phyloP scores from a whole-genome alignment of 73 alveolate species.

The Uronychia setigera region DNA sequence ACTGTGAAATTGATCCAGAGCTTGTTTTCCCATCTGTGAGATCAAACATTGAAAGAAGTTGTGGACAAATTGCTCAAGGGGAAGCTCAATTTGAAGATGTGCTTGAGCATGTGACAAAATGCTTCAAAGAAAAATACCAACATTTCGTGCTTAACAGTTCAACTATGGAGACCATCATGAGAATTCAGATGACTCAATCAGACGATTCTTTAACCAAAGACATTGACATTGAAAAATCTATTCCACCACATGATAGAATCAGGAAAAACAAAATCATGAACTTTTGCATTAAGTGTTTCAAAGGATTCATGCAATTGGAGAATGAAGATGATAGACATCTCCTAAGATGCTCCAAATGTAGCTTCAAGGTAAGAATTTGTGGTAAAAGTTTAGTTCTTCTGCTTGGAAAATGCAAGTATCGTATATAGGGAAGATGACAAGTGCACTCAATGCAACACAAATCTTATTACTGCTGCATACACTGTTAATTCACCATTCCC shows the following conservation, averaged over 20 bases:
- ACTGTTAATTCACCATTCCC: slow-evolving; percentile 80
- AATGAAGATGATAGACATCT: slow-evolving; percentile 70
- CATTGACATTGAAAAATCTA: not conserved
- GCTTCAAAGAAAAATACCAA: slow-evolving; percentile 91
- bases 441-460: slow-evolving; percentile 73
- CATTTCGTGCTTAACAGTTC: slow-evolving; percentile 73
- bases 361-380: slow-evolving; percentile 56
- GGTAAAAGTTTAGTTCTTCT: slow-evolving; percentile 12
- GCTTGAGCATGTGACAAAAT: slow-evolving; percentile 87
- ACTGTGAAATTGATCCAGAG: slow-evolving; percentile 97
- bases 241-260: not conserved
- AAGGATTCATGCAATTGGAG: slow-evolving; percentile 73
- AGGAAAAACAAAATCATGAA: slow-evolving; percentile 49
- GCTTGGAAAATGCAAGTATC: slow-evolving; percentile 62
- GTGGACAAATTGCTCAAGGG: slow-evolving; percentile 96
- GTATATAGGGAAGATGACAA: slow-evolving; percentile 70
- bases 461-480: slow-evolving; percentile 54
- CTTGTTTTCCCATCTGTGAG: slow-evolving; percentile 97
- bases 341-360: slow-evolving; percentile 76
- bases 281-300: slow-evolving; percentile 79
- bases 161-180: slow-evolving; percentile 26
- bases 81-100: slow-evolving; percentile 85
- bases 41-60: slow-evolving; percentile 94
- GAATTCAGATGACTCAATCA: not conserved
- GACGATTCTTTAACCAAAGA: not conserved